Percentiles rank a stretch among this genome's conserved stretches.
These are phyloP conservation scores for Xylaria sp. DNA, from an alignment of 2,329 filamentous ascomycete species.

Conservation along the genomic window DNA sequence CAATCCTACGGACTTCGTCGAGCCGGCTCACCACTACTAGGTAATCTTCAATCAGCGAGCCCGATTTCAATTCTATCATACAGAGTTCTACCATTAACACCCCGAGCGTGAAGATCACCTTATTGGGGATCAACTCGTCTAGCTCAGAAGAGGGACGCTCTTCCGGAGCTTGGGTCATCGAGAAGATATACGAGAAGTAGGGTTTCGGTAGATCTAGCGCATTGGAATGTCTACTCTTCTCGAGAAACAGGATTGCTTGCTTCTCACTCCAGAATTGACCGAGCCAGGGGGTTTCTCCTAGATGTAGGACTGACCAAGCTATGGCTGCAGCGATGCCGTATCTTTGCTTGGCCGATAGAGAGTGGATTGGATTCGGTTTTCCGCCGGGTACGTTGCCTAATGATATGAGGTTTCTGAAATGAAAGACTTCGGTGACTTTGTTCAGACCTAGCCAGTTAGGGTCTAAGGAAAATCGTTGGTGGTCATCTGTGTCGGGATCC, in stretches of 20 bases:
- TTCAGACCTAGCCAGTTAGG: background rate
- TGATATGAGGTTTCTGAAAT: background rate
- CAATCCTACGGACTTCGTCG: slow-evolving; percentile 13
- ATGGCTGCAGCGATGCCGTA: slow-evolving; percentile 14
- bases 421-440: slow-evolving; percentile 4
- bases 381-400: background rate
- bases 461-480: slow-evolving; percentile 1
- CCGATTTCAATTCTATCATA: background rate
- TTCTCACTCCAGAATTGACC: slow-evolving; percentile 7
- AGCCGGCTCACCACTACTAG: background rate
- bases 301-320: slow-evolving; percentile 11
- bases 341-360: slow-evolving; percentile 11
- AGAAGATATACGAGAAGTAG: slow-evolving; percentile 11
- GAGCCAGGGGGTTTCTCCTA: slow-evolving; percentile 9
- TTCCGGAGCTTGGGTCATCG: background rate
- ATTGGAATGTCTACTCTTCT: background rate
- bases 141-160: background rate
- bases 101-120: slow-evolving; percentile 10
- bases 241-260: slow-evolving; percentile 8
- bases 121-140: slow-evolving; percentile 9
- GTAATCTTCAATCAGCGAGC: slow-evolving; percentile 2
- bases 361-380: background rate
- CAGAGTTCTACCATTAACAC: slow-evolving; percentile 1
- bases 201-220: background rate
- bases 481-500: background rate